Base-by-base conservation (phyloP, 202 grass and related monocot species). In the Setaria italica region DNA sequence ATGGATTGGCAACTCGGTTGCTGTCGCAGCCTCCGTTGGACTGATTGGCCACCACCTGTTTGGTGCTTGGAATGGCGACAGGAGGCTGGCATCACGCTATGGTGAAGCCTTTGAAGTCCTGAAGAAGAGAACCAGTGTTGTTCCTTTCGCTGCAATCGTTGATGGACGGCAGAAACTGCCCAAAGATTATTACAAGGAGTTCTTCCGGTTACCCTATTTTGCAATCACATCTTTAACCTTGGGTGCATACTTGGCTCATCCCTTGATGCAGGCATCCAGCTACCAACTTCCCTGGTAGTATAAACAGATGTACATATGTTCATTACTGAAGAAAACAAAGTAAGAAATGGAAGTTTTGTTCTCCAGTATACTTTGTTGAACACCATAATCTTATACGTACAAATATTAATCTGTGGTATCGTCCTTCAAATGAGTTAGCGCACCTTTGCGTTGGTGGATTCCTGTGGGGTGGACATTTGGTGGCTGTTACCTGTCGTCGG, bases 1-100 rank as follows among this genome's bases (percentile, higher is more conserved):
- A 42, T 96, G 97, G 97, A 96, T 99, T 53, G 97, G 91, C 77
- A 99, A 94, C 48, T 89, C 97, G 0, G 92, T 96, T 41, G 88
- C 87, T 51, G 84, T 92, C 48, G 92, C 88, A 1, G 92, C 91
- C 39, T 99, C 97, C 0, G 13, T 96, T 34, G 97, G 97, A 47
- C 79, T 99, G 50, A 91, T 96, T 20, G 77, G 85, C 11, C 97
- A 96, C 80, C 93, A 99, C 88, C 74, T 95, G 20, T 99, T 99
- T 59, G 97, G 97, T n/a, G 94, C 89, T 72, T 99, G 93, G 97
- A 99, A 99, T 4, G 97, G 97, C 2, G 97, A 99, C 82, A 90
- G 94, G 60, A 90, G 93, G 68, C 73, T 96, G 2, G 74, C 80
- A 45, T 85, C 76, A 20, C 88, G 91, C 53, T 92, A 94, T 19